A percentile compares a stretch with the other conserved stretches of the same genome.
These are phyloP conservation scores for Ophiocordyceps australis DNA, from an alignment of 2,329 filamentous ascomycete species.

Conservation along the genomic window DNA sequence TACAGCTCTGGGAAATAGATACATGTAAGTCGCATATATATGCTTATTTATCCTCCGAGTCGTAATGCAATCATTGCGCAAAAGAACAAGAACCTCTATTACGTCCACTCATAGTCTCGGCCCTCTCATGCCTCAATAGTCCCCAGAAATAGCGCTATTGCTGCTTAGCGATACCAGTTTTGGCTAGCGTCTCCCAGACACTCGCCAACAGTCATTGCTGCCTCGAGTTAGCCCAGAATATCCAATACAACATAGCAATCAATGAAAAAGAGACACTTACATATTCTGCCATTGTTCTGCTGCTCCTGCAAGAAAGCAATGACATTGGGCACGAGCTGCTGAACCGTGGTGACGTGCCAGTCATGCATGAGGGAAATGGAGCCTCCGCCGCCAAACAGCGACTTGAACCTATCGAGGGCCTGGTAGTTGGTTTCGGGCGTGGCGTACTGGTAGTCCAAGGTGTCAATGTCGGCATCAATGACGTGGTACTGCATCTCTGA, in stretches of 20 bases:
- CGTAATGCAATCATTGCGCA: too few relatives aligned
- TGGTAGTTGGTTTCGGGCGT: slow-evolving; percentile 22
- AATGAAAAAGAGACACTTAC: neutral
- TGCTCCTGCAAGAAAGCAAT: neutral
- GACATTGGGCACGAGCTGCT: slow-evolving; percentile 10
- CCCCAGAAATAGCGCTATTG: too few relatives aligned
- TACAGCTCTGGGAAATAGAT: too few relatives aligned
- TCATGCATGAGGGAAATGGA: slow-evolving; percentile 30
- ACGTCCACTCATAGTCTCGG: too few relatives aligned
- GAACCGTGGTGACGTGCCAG: slow-evolving; percentile 20
- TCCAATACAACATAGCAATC: too few relatives aligned
- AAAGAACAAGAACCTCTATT: too few relatives aligned
- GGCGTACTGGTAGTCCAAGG: slow-evolving; percentile 32
- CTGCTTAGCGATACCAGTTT: slow-evolving; percentile 2
- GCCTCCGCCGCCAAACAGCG: slow-evolving; percentile 8
- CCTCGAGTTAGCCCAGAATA: neutral
- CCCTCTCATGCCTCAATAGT: too few relatives aligned
- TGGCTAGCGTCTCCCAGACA: slow-evolving; percentile 1
- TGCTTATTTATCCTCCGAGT: too few relatives aligned
- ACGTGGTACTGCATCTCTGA: slow-evolving; percentile 26
- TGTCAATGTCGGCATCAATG: slow-evolving; percentile 35
- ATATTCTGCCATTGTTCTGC: slow-evolving; percentile 1
- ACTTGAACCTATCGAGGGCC: slow-evolving; percentile 12
- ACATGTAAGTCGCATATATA: too few relatives aligned
- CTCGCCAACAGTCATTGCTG: slow-evolving; percentile 2